phyloP scores from a whole-genome alignment of 768 basidiomycete genomes.

The Auriculariales sp. region DNA sequence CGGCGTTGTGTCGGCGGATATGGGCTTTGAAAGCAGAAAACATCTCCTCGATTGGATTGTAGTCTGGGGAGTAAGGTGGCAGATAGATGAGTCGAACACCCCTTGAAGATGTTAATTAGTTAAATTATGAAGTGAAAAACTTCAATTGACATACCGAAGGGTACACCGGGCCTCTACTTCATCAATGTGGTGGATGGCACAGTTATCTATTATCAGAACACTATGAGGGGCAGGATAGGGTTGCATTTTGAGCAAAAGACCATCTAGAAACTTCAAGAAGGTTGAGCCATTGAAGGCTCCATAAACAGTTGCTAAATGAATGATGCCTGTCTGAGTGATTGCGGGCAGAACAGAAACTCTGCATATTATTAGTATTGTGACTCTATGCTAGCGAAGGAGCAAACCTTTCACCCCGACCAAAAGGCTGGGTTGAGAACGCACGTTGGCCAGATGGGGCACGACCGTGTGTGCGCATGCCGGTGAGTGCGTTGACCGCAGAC shows the following conservation, averaged over 20 bases:
- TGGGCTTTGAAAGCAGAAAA: constrained; percentile 22
- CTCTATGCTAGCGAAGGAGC: neutral
- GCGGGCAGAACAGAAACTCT: constrained; percentile 24
- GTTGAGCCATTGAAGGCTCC: constrained; percentile 15
- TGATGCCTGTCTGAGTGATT: constrained; percentile 20
- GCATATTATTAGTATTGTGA: constrained; percentile 3
- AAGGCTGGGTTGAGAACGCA: constrained; percentile 5
- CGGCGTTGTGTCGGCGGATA: constrained; percentile 12
- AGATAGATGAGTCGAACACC: constrained; percentile 13
- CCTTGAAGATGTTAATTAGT: neutral
- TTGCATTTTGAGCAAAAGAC: constrained; percentile 23
- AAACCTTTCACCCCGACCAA: constrained; percentile 12
- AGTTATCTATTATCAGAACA: constrained; percentile 26
- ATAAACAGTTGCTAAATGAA: constrained; percentile 16
- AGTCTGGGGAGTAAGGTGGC: constrained; percentile 25
- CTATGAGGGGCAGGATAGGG: constrained; percentile 21
- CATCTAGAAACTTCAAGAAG: constrained; percentile 19
- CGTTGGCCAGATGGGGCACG: constrained; percentile 7
- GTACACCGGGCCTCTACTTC: constrained; percentile 16
- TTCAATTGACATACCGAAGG: constrained; percentile 13
- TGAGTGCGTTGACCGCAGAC: constrained; percentile 5
- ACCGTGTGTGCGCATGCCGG: neutral
- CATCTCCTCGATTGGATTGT: constrained; percentile 26
- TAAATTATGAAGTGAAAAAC: too few relatives aligned
- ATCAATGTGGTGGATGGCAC: constrained; percentile 18